Evolutionary conservation across 2,329 filamentous ascomycete species (phyloP).

Genomic region (Talaromyces verruculosus): DNA sequence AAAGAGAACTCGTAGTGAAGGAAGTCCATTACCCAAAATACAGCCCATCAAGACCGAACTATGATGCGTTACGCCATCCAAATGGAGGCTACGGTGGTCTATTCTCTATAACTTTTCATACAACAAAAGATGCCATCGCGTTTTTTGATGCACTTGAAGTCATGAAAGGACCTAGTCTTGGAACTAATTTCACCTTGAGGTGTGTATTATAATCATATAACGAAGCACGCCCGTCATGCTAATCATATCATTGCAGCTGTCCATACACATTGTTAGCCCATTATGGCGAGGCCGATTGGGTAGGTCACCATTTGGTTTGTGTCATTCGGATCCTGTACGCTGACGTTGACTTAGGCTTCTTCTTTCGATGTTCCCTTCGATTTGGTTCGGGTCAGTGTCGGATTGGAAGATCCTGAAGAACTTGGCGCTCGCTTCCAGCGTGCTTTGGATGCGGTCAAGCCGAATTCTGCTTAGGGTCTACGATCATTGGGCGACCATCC

Average conservation of each 20-base stretch:
- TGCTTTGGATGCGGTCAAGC: slow-evolving; percentile 64
- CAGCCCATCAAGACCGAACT: slow-evolving; percentile 66
- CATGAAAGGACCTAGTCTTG: slow-evolving; percentile 89
- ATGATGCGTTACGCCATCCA: slow-evolving; percentile 73
- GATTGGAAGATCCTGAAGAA: slow-evolving; percentile 73
- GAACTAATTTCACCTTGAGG: slow-evolving; percentile 92
- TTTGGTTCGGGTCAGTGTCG: slow-evolving; percentile 83
- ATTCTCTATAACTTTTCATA: slow-evolving; percentile 77
- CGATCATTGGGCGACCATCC: background rate
- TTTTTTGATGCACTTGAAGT: slow-evolving; percentile 88
- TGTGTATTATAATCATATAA: slow-evolving; percentile 26
- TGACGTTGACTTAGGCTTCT: slow-evolving; percentile 53
- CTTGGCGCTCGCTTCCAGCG: slow-evolving; percentile 63
- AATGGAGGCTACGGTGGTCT: slow-evolving; percentile 86
- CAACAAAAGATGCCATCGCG: slow-evolving; percentile 66
- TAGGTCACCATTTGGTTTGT: slow-evolving; percentile 38
- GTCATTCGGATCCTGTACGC: background rate
- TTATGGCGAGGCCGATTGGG: slow-evolving; percentile 89
- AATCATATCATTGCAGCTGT: slow-evolving; percentile 53
- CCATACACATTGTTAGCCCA: slow-evolving; percentile 92
- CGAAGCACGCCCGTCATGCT: slow-evolving; percentile 5
- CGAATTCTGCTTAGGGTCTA: slow-evolving; percentile 2
- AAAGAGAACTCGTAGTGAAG: slow-evolving; percentile 58
- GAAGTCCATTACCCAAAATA: slow-evolving; percentile 84
- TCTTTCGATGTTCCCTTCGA: slow-evolving; percentile 77